Evolutionary conservation across 352 stramenopile species (phyloP).

Genomic region (Phytophthora lateralis): DNA sequence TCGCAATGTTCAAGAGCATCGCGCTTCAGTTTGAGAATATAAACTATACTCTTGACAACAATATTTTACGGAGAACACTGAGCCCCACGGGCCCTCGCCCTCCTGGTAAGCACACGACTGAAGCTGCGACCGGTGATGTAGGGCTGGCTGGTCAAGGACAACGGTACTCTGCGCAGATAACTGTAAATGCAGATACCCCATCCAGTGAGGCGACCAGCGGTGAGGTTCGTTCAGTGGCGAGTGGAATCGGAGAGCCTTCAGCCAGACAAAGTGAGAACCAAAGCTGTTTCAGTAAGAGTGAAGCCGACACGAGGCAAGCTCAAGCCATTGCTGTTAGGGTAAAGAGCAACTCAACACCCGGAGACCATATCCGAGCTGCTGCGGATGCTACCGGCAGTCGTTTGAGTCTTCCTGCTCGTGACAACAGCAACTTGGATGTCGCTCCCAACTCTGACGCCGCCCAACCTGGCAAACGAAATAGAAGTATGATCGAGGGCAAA

Average conservation of each 20-base stretch:
- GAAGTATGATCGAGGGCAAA: slow-evolving; percentile 1
- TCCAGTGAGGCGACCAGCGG: neutral
- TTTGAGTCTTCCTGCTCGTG: slow-evolving; percentile 1
- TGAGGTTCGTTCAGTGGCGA: neutral
- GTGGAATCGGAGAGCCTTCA: neutral
- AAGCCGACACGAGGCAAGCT: slow-evolving; percentile 2
- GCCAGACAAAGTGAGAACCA: neutral
- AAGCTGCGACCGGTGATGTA: neutral
- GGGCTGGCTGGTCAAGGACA: neutral
- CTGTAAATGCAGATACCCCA: neutral
- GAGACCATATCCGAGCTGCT: neutral
- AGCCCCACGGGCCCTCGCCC: slow-evolving; percentile 7
- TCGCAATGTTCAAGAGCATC: slow-evolving; percentile 66
- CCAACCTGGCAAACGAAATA: neutral
- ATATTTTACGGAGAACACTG: slow-evolving; percentile 29
- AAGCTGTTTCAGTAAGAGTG: slow-evolving; percentile 1
- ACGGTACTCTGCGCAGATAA: neutral
- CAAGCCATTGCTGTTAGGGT: neutral
- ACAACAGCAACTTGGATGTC: slow-evolving; percentile 7
- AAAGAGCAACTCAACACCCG: neutral
- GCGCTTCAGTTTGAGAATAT: slow-evolving; percentile 57
- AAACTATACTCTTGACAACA: slow-evolving; percentile 51
- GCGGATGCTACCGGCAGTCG: neutral
- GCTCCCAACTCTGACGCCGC: neutral
- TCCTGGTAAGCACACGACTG: neutral